phyloP scores from a whole-genome alignment of 331 rosid genomes.

The Cydonia oblonga region DNA sequence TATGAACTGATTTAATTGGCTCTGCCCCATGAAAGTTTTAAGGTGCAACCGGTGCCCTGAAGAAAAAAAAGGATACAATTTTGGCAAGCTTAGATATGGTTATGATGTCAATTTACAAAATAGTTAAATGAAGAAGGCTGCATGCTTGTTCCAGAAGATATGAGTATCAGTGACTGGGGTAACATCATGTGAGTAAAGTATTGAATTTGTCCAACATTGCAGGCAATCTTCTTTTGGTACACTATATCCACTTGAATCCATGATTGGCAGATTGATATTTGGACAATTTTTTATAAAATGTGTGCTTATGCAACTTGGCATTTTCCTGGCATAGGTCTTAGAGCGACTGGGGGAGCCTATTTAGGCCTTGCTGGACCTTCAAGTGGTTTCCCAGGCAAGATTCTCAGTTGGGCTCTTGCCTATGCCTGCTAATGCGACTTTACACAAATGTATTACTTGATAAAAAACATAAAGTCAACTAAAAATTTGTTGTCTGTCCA shows the following conservation, averaged over 20 bases:
- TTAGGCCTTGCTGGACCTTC: slow-evolving; percentile 27
- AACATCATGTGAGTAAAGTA: neutral
- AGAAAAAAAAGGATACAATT: no score
- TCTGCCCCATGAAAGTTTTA: no score
- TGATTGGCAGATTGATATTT: slow-evolving; percentile 11
- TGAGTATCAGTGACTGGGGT: neutral
- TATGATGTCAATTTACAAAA: neutral
- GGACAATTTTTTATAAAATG: neutral
- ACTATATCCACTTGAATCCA: neutral
- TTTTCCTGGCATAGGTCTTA: slow-evolving; percentile 30
- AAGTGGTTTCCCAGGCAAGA: slow-evolving; percentile 23
- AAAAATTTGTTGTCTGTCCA: neutral
- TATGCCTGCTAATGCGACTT: slow-evolving; percentile 10
- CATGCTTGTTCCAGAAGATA: neutral
- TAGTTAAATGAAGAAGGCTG: neutral
- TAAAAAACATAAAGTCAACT: slow-evolving; percentile 1
- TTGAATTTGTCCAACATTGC: neutral
- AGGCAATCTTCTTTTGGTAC: neutral
- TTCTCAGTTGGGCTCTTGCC: slow-evolving; percentile 28
- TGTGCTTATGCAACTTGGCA: slow-evolving; percentile 24
- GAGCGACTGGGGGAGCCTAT: slow-evolving; percentile 20
- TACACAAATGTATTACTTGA: neutral
- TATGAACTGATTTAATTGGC: no score
- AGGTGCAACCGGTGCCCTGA: no score
- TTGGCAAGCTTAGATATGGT: neutral